Evolutionary conservation across 768 basidiomycete genomes (phyloP), one percentile per base, ranked within the genome.

Genomic region (Tulasnella calospora): DNA sequence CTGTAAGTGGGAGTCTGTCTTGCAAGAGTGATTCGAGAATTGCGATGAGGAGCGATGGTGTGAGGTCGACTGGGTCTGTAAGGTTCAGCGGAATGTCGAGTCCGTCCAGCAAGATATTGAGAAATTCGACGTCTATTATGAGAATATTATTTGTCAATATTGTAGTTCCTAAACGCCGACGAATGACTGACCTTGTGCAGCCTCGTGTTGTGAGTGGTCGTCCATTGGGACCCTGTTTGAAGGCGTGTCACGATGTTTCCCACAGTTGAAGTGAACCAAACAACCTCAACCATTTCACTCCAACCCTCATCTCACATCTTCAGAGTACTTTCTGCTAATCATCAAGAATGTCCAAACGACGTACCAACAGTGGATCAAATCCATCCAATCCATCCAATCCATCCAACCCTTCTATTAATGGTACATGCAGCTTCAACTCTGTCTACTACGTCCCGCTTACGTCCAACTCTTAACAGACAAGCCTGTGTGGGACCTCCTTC

Each of bases 31-130:
- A 89, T 80, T 93, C 92, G 21, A 94, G 86, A 80, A 93, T 87
- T 55, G 89, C 90, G 44, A 94, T 87, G 33, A 94, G 87, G 10
- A 94, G 86, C 0, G 90, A 89, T 0, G 93, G 92, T 0, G 91
- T 92, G 13, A 94, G 87, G 81, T 94, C 91, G 15, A 84, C 82
- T 19, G 89, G 89, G 46, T 88, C 86, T 47, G 86, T 82, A 19
- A 92, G 82, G 33, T 81, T 81, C 70, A 90, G 85, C 2, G 89
- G 88, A 27, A 90, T 83, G 27, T 83, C 80, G 67, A 91, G 83
- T 0, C 85, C 81, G 1, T 79, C 80, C 46, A 91, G 86, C 55
- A 91, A 87, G 33, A 82, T 80, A 80, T 90, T 90, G 38, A 90
- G 51, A 10, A 51, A 51, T 51, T 51, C 51, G 1, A 51, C 51